phyloP scores from a whole-genome alignment of 73 alveolate genomes.

The Paramecium sexaurelia region DNA sequence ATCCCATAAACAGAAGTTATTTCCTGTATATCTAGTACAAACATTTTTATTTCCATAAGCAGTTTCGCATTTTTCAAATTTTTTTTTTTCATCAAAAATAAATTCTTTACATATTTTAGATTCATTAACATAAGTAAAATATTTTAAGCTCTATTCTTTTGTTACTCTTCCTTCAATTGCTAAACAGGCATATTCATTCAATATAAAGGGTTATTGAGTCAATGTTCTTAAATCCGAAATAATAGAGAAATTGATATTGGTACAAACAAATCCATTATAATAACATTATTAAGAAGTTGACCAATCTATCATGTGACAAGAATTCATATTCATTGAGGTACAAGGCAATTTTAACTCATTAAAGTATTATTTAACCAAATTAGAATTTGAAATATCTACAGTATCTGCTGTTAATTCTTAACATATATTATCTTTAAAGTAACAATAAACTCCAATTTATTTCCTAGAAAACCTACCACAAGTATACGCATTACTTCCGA shows the following conservation, averaged over 20 bases:
- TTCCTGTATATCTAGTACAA: neutral
- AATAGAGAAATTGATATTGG: neutral
- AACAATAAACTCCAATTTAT: neutral
- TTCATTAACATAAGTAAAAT: neutral
- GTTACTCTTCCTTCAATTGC: neutral
- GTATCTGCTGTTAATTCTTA: neutral
- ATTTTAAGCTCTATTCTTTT: neutral
- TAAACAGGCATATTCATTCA: neutral
- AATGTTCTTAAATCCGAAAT: neutral
- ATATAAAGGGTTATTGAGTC: neutral
- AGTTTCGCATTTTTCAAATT: neutral
- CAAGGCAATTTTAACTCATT: neutral
- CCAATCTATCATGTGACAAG: constrained; percentile 18
- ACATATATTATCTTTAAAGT: neutral
- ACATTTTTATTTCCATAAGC: neutral
- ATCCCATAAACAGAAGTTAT: neutral
- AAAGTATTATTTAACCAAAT: neutral
- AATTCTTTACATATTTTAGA: neutral
- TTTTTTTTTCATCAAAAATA: too few relatives aligned
- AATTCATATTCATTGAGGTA: neutral
- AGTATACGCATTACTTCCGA: neutral
- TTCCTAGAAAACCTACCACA: neutral
- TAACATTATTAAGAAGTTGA: neutral
- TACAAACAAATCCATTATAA: neutral
- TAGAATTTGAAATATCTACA: neutral